Base-by-base conservation (phyloP, 2,329 filamentous ascomycete genomes). In the Chalaropsis thielavioides region DNA sequence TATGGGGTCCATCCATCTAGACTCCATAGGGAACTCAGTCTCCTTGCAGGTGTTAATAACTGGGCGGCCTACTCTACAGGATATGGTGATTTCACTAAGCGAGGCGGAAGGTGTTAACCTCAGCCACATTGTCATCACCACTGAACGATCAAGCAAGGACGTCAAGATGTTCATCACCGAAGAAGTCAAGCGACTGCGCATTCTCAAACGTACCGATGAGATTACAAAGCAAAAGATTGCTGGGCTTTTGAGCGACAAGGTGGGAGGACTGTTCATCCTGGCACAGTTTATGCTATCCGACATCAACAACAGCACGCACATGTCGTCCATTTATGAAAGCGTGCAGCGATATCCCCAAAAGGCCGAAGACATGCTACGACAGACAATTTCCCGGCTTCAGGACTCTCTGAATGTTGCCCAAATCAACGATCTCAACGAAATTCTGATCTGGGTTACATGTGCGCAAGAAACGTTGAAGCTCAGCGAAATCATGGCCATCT, bases 231-330 rank as follows among this genome's bases (percentile, higher is more conserved):
- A 73, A 15, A 72, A 75, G 40, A 73, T 80, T 3, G 72, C 77
- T 1, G 69, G 74, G 2, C 74, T 73, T 7, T 73, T 80, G 69
- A 72, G 73, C 3, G 72, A 72, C 5, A 75, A 76, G 22, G 78
- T 77, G 0, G 75, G 78, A 22, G 78, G 78, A 0, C 73, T 80
- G 19, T 80, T 80, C 68, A 77, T 80, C 22, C 73, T 79, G 58
- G 78, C 78, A 59, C 76, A 79, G 64, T 76, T 80, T 56, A 80
- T 80, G 78, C 65, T 82, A 2, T 76, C 76, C 4, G 80, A 82
- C 61, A 71, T 80, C 2, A 75, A 73, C 24, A 75, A 76, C 40
- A 75, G 79, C 65, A 72, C 74, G 2, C 78, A 79, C 54, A 76
- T 77, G 0, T 73, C 75, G 6, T 76, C 77, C 0, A 80, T 75